phyloP scores from a whole-genome alignment of 2,329 filamentous ascomycete species.

The Alternaria rosae region DNA sequence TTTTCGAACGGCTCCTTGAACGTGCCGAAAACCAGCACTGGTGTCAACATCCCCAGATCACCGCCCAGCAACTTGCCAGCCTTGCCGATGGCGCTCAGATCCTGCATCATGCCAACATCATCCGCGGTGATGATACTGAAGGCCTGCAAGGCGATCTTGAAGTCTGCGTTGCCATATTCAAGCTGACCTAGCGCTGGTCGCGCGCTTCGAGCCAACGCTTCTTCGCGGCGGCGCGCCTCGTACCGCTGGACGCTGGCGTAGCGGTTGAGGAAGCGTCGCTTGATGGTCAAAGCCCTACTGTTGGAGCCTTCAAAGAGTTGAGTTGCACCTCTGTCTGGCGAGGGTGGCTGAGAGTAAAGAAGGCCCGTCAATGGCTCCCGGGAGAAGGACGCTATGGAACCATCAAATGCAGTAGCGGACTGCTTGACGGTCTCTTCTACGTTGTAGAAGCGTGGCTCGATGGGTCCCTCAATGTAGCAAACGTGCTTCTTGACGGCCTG shows the following conservation, averaged over 20 bases:
- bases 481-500: slow-evolving; percentile 2
- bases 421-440: slow-evolving; percentile 4
- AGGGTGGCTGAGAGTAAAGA: not conserved
- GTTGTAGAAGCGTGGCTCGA: slow-evolving; percentile 6
- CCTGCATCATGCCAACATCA: slow-evolving; percentile 17
- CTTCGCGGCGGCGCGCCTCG: slow-evolving; percentile 13
- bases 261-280: slow-evolving; percentile 10
- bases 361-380: not conserved
- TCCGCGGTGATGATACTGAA: slow-evolving; percentile 1
- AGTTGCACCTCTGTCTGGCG: not conserved
- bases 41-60: not conserved
- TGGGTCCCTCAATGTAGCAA: slow-evolving; percentile 5
- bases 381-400: too few species aligned
- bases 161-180: slow-evolving; percentile 19
- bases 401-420: not conserved
- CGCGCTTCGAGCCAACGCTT: not conserved
- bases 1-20: slow-evolving; percentile 11
- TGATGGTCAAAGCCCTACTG: slow-evolving; percentile 6
- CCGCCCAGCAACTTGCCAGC: not conserved
- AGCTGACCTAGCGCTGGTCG: slow-evolving; percentile 10
- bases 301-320: not conserved
- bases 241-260: slow-evolving; percentile 20
- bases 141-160: slow-evolving; percentile 16
- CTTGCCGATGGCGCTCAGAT: slow-evolving; percentile 7
- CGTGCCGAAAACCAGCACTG: slow-evolving; percentile 14